Percentiles rank a stretch among this genome's conserved stretches.
Evolutionary conservation across 306 rosid species (phyloP).

Genomic region (Mimosa pudica): DNA sequence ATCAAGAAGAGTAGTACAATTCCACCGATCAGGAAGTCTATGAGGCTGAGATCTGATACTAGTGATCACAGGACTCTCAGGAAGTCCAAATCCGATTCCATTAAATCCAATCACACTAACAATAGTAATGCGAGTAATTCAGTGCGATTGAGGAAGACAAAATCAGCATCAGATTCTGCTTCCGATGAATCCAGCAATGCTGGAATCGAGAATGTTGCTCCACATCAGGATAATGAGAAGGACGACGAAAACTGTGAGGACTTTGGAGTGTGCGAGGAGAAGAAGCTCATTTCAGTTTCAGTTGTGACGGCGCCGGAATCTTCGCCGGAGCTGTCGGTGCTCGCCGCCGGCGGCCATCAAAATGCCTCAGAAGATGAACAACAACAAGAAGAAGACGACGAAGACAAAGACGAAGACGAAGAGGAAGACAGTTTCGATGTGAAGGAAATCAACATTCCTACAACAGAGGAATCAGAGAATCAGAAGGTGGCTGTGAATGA

Average conservation of each 20-base stretch:
- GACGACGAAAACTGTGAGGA: constrained; percentile 46
- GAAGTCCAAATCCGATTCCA: constrained; percentile 59
- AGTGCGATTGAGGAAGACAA: constrained; percentile 46
- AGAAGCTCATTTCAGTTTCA: constrained; percentile 47
- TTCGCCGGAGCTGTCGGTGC: constrained; percentile 38
- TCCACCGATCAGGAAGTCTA: constrained; percentile 46
- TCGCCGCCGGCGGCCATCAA: constrained; percentile 18
- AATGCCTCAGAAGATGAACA: constrained; percentile 20
- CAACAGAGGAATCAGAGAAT: constrained; percentile 40
- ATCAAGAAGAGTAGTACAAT: constrained; percentile 56
- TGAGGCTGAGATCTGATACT: constrained; percentile 52
- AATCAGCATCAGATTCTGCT: constrained; percentile 40
- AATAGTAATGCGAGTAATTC: constrained; percentile 14
- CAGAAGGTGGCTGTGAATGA: constrained; percentile 12
- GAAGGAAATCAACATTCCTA: constrained; percentile 58
- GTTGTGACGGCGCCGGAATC: constrained; percentile 35
- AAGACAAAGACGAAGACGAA: constrained; percentile 10
- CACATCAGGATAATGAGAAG: constrained; percentile 35
- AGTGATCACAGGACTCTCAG: constrained; percentile 35
- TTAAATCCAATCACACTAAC: not conserved
- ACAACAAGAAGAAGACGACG: not conserved
- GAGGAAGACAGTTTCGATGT: constrained; percentile 60
- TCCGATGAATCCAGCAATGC: constrained; percentile 39
- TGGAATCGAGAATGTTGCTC: constrained; percentile 45
- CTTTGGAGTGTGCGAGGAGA: constrained; percentile 62